A percentile compares a stretch with the other conserved stretches of the same genome.
Evolutionary conservation across 2,329 filamentous ascomycete genomes (phyloP).

Genomic region (Conoideocrella luteorostrata): DNA sequence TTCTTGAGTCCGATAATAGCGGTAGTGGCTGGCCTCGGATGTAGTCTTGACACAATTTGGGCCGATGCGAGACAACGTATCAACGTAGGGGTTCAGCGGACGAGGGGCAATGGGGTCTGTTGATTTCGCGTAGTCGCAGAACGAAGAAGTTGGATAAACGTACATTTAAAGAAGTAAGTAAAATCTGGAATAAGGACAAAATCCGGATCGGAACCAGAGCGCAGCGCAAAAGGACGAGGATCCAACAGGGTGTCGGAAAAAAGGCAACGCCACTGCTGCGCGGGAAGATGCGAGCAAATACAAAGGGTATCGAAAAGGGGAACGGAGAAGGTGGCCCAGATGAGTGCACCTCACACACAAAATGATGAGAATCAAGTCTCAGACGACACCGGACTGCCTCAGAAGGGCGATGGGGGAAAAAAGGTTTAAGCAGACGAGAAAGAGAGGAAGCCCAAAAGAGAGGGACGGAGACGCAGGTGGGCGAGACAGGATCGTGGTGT

Average conservation of each 20-base stretch:
- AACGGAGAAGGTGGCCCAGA: not conserved
- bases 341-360: constrained; percentile 6
- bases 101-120: not conserved
- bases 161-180: constrained; percentile 1
- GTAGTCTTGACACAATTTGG: too few species aligned
- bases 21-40: too few species aligned
- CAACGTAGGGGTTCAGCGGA: not conserved
- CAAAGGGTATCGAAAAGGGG: constrained; percentile 13
- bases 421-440: constrained; percentile 1
- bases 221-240: constrained; percentile 5
- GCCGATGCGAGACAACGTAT: not conserved
- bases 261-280: constrained; percentile 12
- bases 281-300: constrained; percentile 11
- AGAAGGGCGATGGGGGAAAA: not conserved
- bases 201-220: not conserved
- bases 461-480: constrained; percentile 12
- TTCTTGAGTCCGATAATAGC: too few species aligned
- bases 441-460: constrained; percentile 8
- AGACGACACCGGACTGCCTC: constrained; percentile 5
- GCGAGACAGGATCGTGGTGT: constrained; percentile 13
- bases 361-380: not conserved
- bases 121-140: constrained; percentile 1
- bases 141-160: not conserved
- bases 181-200: not conserved
- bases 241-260: constrained; percentile 5